These are phyloP conservation scores for Pyrenophora graminea DNA, from an alignment of 2,329 filamentous ascomycete species.

Conservation along the genomic window DNA sequence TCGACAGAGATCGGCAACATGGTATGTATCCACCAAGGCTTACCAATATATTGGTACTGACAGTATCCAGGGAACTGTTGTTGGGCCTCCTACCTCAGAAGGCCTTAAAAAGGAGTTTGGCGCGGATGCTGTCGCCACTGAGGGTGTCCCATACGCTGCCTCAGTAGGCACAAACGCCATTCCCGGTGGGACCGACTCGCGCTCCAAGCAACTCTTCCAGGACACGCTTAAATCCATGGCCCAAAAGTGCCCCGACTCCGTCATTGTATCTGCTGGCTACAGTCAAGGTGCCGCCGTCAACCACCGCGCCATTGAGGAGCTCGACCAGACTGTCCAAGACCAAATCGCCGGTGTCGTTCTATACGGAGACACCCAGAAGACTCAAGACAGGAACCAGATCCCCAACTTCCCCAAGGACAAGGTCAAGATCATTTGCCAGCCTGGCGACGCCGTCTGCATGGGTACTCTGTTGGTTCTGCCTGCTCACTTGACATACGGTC, in stretches of 20 bases:
- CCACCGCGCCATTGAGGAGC: constrained; percentile 39
- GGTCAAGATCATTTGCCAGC: constrained; percentile 55
- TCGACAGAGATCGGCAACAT: constrained; percentile 57
- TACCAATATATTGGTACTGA: constrained; percentile 13
- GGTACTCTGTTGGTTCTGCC: constrained; percentile 47
- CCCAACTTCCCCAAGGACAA: constrained; percentile 49
- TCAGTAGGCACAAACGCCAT: constrained; percentile 33
- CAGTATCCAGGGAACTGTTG: constrained; percentile 38
- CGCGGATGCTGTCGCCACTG: constrained; percentile 33
- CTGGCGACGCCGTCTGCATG: constrained; percentile 57
- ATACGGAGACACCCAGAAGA: constrained; percentile 54
- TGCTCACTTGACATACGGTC: constrained; percentile 39
- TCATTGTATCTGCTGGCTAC: constrained; percentile 41
- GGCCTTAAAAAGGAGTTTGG: constrained; percentile 37
- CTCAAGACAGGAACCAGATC: constrained; percentile 48
- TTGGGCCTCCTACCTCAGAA: constrained; percentile 40
- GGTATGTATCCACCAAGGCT: constrained; percentile 37
- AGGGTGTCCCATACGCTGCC: constrained; percentile 41
- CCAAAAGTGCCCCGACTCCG: constrained; percentile 37
- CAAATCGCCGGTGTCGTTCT: constrained; percentile 50
- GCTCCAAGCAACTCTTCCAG: constrained; percentile 27
- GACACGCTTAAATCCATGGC: constrained; percentile 33
- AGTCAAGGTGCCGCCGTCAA: constrained; percentile 43
- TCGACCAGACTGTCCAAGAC: constrained; percentile 29
- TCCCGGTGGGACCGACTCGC: constrained; percentile 34